phyloP scores from a whole-genome alignment of 2,329 filamentous ascomycete species.

The Dendryphion nanum region DNA sequence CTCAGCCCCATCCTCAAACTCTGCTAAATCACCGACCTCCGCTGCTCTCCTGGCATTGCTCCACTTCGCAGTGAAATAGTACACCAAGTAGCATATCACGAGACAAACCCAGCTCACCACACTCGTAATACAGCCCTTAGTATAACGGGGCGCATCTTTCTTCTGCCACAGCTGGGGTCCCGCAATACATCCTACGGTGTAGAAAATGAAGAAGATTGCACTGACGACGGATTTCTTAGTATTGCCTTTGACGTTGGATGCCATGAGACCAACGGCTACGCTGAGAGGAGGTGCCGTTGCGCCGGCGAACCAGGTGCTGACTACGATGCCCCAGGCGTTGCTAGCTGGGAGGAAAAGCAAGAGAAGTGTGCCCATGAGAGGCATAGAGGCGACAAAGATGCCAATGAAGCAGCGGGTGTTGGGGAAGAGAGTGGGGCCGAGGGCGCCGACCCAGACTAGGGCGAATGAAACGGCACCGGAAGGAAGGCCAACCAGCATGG shows the following conservation, averaged over 20 bases:
- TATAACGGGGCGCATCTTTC: constrained; percentile 41
- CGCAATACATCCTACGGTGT: constrained; percentile 39
- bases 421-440: constrained; percentile 41
- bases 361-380: constrained; percentile 46
- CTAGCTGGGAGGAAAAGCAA: constrained; percentile 43
- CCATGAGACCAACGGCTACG: constrained; percentile 44
- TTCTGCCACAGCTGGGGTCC: constrained; percentile 51
- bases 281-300: constrained; percentile 44
- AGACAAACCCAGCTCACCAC: constrained; percentile 47
- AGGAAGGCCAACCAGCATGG: constrained; percentile 49
- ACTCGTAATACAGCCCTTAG: constrained; percentile 47
- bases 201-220: not conserved
- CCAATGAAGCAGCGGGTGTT: constrained; percentile 41
- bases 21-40: not conserved
- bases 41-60: not conserved
- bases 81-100: constrained; percentile 19
- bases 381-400: constrained; percentile 42
- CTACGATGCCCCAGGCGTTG: constrained; percentile 50
- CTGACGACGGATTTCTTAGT: constrained; percentile 44
- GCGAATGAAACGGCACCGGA: constrained; percentile 50
- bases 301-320: constrained; percentile 49
- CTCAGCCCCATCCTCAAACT: not conserved
- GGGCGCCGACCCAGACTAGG: constrained; percentile 48
- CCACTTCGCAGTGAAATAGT: constrained; percentile 1
- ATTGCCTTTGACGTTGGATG: constrained; percentile 54